Conservation (phyloP, 176 grass and related monocot genomes). For the Rhynchospora breviuscula region DNA sequence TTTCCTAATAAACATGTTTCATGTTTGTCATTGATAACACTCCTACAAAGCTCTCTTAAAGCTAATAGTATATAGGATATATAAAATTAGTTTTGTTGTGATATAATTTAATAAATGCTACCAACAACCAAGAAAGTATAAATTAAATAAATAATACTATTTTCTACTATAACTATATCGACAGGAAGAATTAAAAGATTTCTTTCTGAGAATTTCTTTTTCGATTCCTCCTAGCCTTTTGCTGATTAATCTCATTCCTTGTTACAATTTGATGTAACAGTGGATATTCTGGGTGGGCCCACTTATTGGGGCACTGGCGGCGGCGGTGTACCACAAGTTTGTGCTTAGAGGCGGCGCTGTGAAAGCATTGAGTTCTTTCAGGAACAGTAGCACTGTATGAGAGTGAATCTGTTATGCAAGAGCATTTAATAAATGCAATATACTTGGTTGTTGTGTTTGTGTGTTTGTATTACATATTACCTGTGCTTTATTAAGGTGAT, state of each 20-base stretch:
- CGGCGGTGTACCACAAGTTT: slow-evolving; percentile 61
- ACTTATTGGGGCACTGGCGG: slow-evolving; percentile 44
- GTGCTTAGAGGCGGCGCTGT: slow-evolving; percentile 44
- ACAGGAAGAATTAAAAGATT: neutral
- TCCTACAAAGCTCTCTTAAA: neutral
- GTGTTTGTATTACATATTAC: neutral
- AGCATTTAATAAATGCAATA: too few species aligned
- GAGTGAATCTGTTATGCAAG: neutral
- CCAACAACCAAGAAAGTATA: too few species aligned
- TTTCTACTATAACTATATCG: neutral
- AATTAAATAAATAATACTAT: too few species aligned
- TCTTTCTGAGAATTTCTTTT: neutral
- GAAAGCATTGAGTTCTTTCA: slow-evolving; percentile 59
- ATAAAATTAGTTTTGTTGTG: neutral
- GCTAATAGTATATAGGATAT: neutral
- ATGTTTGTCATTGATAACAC: neutral
- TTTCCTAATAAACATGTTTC: neutral
- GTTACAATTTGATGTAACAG: slow-evolving; percentile 22
- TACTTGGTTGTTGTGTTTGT: neutral
- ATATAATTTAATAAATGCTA: neutral
- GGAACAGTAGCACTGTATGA: slow-evolving; percentile 31
- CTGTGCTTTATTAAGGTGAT: neutral
- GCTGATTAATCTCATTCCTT: neutral
- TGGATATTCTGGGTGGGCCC: slow-evolving; percentile 97
- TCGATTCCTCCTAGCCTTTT: neutral